Evolutionary conservation across 306 rosid species (phyloP), one percentile per base, ranked within the genome.

Genomic region (Citrullus amarus): DNA sequence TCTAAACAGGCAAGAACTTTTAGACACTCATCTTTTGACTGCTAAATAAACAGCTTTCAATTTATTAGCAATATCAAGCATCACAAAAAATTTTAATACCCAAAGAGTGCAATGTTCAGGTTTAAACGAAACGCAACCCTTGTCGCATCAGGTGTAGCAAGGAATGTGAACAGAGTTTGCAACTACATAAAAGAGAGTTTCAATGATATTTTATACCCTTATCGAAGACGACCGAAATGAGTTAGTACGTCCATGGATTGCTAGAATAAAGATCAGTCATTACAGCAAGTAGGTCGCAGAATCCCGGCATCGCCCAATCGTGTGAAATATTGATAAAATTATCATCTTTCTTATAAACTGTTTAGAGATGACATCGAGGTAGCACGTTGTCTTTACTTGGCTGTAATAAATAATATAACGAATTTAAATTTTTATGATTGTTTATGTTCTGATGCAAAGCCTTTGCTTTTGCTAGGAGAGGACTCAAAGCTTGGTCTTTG

Each of bases 141-240:
- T 22, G 99, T 95, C 55, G 97, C 97, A 78, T 84, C 93, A 8
- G 96, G 98, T 56, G 93, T 91, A 57, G 91, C 81, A 18, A 86
- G 84, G 84, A 89, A 95, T 85, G 78, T 89, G 87, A 91, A 92
- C 82, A 89, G 84, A 83, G 87, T 84, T 80, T 91, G 95, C 81
- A 80, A 18, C 88, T 83, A 85, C 58, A 80, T 92, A 46, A 92
- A 89, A 83, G 90, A 88, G 79, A 84, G 84, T 79, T 41, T 92
- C 18, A 92, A 82, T 44, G 97, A 91, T 88, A 84, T 95, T 83
- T 80, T 92, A 20, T 82, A 84, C 59, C 92, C 92, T n/a, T 87
- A 87, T 61, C 85, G 92, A 60, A 77, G 96, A 82, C 90, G 90
- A 77, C 91, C 97, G 0, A 94, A 90, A 84, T 95, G 89, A 80